Base-by-base conservation (phyloP, 148 eudicot genomes). In the Silene latifolia region DNA sequence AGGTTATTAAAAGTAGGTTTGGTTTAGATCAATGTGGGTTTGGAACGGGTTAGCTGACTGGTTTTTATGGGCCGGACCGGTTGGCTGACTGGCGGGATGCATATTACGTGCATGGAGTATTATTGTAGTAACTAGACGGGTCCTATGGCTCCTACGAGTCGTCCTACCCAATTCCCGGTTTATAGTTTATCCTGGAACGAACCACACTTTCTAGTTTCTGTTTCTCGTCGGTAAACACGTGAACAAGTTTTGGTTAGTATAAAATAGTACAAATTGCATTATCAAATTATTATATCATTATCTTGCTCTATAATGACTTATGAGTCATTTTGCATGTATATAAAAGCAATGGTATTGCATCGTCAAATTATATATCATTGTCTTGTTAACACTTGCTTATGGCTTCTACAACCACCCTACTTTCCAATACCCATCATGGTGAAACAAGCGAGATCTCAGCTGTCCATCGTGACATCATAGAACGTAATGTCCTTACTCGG, bases 321-420 rank as follows among this genome's bases (percentile, higher is more conserved):
- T 7, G 4, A 35, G 7, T 3, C 54, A 42, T 20, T 42, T 67
- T 39, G 53, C 71, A 47, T 42, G 71, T 44, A 19, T 39, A n/a
- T 17, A 18, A 42, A 67, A 66, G 18, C 70, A 66, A 66, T 6
- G 11, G 13, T 13, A 48, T 13, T 48, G 17, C 53, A 39, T 19
- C 29, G 3, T 27, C 29, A 27, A 27, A 27, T 27, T 27, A 27
- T 27, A 1, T 27, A 27, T 27, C 29, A 27, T 27, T 27, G 29
- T 27, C 29, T 27, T 27, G 29, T 27, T 27, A 3, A 27, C n/a
- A 11, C 24, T 21, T 60, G 10, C 5, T 2, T 19, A 67, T 67
- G 71, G 71, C 29, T 46, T 67, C 18, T 8, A 42, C 56, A n/a
- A 67, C 71, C 54, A 42, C 56, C 56, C 48, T 20, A 35, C 20